These are phyloP conservation scores for Auxenochlorella protothecoides DNA, from an alignment of 139 green algal genomes.

Conservation along the genomic window DNA sequence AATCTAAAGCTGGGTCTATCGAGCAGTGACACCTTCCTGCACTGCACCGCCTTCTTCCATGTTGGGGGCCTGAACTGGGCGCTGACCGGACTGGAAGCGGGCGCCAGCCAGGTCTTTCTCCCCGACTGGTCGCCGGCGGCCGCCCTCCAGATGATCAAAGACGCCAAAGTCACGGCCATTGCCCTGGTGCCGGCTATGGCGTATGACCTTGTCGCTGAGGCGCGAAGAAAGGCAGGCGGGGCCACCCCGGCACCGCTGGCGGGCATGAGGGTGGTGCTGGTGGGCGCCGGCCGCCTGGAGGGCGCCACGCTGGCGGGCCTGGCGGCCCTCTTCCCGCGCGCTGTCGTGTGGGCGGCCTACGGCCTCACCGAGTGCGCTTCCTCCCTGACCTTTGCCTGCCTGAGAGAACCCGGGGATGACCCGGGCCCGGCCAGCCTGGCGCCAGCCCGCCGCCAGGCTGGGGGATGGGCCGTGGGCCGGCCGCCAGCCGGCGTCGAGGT, in stretches of 20 bases:
- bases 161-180: slow-evolving; percentile 48
- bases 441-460: neutral
- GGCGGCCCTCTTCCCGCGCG: slow-evolving; percentile 36
- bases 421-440: neutral
- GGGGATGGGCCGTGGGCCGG: slow-evolving; percentile 25
- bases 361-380: slow-evolving; percentile 80
- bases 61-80: slow-evolving; percentile 73
- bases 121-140: slow-evolving; percentile 12
- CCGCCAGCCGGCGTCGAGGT: slow-evolving; percentile 40
- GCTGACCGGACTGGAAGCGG: slow-evolving; percentile 59
- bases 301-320: slow-evolving; percentile 54
- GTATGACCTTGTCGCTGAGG: no score
- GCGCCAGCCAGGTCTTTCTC: slow-evolving; percentile 44
- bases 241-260: neutral
- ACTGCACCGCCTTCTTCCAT: slow-evolving; percentile 81
- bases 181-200: slow-evolving; percentile 49
- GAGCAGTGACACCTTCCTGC: slow-evolving; percentile 66
- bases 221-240: no score
- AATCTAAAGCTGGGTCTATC: slow-evolving; percentile 43
- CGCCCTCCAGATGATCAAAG: slow-evolving; percentile 22
- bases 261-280: neutral
- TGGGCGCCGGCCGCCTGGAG: neutral
- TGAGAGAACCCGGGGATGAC: slow-evolving; percentile 8
- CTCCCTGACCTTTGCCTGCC: slow-evolving; percentile 64
- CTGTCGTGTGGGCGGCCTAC: slow-evolving; percentile 60